Conservation (phyloP, 1,284 basidiomycete species). For the Melanopsichium pennsylvanicum region DNA sequence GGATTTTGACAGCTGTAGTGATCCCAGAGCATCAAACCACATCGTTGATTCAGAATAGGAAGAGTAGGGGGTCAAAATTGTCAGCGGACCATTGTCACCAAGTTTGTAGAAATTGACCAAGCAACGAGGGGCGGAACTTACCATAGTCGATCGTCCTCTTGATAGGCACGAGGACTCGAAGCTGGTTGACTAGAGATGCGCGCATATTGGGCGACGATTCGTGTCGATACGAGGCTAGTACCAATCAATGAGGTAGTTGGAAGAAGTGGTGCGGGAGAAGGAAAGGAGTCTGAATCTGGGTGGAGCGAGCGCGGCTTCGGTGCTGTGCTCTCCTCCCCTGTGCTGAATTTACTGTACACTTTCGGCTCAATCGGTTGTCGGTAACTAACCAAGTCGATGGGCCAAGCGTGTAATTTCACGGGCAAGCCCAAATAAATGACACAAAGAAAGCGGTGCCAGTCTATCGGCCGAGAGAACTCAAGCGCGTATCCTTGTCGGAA, state of each 20-base stretch:
- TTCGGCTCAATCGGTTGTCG: slow-evolving; percentile 44
- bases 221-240: not conserved
- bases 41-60: too few species aligned
- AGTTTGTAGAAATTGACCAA: too few species aligned
- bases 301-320: slow-evolving; percentile 10
- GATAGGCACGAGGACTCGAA: slow-evolving; percentile 64
- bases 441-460: slow-evolving; percentile 3
- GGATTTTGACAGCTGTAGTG: slow-evolving; percentile 64
- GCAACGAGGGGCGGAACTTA: slow-evolving; percentile 13
- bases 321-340: not conserved
- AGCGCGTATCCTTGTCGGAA: too few species aligned
- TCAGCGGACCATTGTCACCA: too few species aligned
- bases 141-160: slow-evolving; percentile 66
- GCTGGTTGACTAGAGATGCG: slow-evolving; percentile 61
- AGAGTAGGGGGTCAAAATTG: too few species aligned
- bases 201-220: slow-evolving; percentile 42
- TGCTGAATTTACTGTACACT: not conserved
- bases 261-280: not conserved
- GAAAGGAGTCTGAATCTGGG: not conserved
- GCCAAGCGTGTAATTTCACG: slow-evolving; percentile 13
- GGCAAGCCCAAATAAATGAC: too few species aligned
- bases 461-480: slow-evolving; percentile 31
- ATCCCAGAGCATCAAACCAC: not conserved
- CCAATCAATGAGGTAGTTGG: not conserved
- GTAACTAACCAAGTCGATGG: slow-evolving; percentile 32